phyloP scores from a whole-genome alignment of 1,139 yeast species.

The Pichia sp. region DNA sequence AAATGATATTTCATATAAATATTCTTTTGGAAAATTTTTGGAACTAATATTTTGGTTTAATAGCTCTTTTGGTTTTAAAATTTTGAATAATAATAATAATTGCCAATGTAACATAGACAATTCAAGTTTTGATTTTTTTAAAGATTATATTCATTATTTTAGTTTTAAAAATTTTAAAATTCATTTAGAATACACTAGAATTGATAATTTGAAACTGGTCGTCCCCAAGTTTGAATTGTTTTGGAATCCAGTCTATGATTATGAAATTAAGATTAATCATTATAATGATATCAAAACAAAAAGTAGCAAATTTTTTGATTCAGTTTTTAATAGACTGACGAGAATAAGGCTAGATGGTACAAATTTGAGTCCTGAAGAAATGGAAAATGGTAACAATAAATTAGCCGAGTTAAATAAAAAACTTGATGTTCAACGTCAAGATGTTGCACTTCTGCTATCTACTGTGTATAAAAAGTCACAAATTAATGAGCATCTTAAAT shows the following conservation, averaged over 20 bases:
- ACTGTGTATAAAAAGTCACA: constrained; percentile 49
- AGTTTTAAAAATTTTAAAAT: constrained; percentile 77
- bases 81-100: constrained; percentile 7
- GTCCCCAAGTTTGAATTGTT: constrained; percentile 68
- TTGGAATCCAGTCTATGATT: constrained; percentile 70
- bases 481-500: constrained; percentile 60
- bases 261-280: constrained; percentile 60
- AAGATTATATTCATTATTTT: constrained; percentile 77
- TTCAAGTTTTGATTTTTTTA: constrained; percentile 40
- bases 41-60: constrained; percentile 70
- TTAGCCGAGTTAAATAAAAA: constrained; percentile 53
- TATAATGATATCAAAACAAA: constrained; percentile 49
- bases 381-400: constrained; percentile 58
- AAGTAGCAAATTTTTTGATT: constrained; percentile 57
- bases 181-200: constrained; percentile 65
- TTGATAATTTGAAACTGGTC: constrained; percentile 71
- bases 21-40: constrained; percentile 86
- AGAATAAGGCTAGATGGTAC: constrained; percentile 73
- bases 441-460: constrained; percentile 42
- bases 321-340: constrained; percentile 63
- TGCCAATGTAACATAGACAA: constrained; percentile 70
- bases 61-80: constrained; percentile 9
- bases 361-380: constrained; percentile 53
- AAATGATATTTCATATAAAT: constrained; percentile 84
- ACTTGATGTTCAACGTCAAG: constrained; percentile 46